phyloP scores from a whole-genome alignment of 2,329 filamentous ascomycete genomes.

The Zymoseptoria brevis region DNA sequence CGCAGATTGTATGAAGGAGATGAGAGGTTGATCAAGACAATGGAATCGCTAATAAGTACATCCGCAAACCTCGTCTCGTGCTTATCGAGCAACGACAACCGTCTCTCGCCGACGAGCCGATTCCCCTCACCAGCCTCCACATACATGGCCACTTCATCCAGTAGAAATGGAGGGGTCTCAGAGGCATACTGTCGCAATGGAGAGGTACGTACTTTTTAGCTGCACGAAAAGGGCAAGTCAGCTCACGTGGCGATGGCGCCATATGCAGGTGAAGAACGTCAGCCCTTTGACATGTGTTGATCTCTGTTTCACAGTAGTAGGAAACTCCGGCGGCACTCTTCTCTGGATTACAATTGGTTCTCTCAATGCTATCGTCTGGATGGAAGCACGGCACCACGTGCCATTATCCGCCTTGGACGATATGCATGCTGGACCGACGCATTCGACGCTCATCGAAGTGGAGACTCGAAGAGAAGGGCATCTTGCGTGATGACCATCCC shows the following conservation, averaged over 20 bases:
- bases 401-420: not conserved
- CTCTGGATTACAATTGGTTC: not conserved
- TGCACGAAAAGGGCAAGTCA: constrained; percentile 1
- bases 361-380: not conserved
- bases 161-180: constrained; percentile 1
- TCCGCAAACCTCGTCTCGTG: not conserved
- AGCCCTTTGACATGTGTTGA: not conserved
- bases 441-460: no score
- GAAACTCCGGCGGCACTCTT: not conserved
- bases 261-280: not conserved
- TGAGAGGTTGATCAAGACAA: not conserved
- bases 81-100: not conserved
- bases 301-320: not conserved
- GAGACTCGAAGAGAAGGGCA: no score
- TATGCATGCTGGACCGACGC: not conserved
- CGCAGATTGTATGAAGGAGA: not conserved
- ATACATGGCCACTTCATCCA: constrained; percentile 4
- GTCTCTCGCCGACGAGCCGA: not conserved
- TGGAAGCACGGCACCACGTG: not conserved
- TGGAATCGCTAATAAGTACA: not conserved
- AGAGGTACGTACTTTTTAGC: constrained; percentile 2
- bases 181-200: not conserved
- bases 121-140: constrained; percentile 3
- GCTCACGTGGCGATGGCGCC: constrained; percentile 4
- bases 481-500: no score